A percentile compares a stretch with the other conserved stretches of the same genome.
Conservation (phyloP, 257 asterid genomes). For the Nicotiana sylvestris region DNA sequence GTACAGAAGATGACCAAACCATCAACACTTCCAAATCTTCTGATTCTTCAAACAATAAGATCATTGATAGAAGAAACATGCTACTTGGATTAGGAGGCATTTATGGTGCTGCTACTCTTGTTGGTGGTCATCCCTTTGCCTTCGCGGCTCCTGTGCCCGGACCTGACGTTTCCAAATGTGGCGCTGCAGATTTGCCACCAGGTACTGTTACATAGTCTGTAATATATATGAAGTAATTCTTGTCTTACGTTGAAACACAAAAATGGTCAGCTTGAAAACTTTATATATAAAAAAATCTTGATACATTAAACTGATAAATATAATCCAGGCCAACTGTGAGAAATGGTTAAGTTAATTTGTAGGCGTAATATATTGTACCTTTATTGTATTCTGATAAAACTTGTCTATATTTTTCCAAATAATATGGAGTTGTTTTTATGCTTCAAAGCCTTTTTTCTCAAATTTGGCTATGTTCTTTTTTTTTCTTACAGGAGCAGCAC, state of each 20-base stretch:
- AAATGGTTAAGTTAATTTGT: too few species aligned
- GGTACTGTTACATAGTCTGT: slow-evolving; percentile 12
- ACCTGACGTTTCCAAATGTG: slow-evolving; percentile 73
- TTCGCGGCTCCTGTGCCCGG: slow-evolving; percentile 54
- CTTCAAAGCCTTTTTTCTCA: neutral
- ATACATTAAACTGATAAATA: too few species aligned
- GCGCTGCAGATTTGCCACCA: slow-evolving; percentile 58
- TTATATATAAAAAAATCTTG: too few species aligned
- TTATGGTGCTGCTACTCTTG: slow-evolving; percentile 54
- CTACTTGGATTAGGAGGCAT: slow-evolving; percentile 67
- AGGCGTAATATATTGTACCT: too few species aligned
- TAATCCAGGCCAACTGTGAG: too few species aligned
- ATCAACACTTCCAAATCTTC: slow-evolving; percentile 8
- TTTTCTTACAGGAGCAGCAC: slow-evolving; percentile 33
- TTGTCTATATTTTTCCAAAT: neutral
- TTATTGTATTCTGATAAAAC: neutral
- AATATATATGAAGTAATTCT: neutral
- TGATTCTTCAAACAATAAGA: slow-evolving; percentile 10
- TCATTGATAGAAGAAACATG: slow-evolving; percentile 48
- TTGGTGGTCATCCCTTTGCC: slow-evolving; percentile 41
- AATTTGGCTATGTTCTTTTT: neutral
- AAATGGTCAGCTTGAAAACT: too few species aligned
- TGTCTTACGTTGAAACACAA: neutral
- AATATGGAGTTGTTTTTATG: neutral
- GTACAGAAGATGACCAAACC: slow-evolving; percentile 20